These are phyloP conservation scores for Exophiala alcalophila DNA, from an alignment of 2,329 filamentous ascomycete genomes.

Conservation along the genomic window DNA sequence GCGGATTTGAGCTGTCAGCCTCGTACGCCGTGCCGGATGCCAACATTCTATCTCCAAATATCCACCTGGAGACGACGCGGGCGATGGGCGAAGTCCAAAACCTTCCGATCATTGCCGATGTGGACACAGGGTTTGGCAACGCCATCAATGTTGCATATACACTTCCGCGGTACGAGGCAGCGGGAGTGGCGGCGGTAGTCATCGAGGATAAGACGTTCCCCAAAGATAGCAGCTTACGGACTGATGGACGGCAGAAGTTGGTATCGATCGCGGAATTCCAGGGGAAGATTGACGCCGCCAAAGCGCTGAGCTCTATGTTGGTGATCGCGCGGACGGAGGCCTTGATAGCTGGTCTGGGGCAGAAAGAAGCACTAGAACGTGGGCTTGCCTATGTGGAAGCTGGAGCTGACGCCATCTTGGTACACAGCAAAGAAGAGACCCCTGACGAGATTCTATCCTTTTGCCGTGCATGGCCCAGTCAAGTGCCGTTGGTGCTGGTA, in stretches of 20 bases:
- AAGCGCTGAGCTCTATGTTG: conserved; percentile 8
- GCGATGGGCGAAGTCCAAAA: conserved; percentile 8
- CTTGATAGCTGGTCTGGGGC: conserved; percentile 14
- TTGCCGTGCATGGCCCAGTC: conserved; percentile 12
- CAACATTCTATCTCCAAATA: conserved; percentile 12
- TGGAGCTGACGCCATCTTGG: conserved; percentile 18
- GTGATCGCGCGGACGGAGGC: conserved; percentile 20
- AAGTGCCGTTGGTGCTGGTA: conserved; percentile 18
- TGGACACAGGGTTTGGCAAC: conserved; percentile 55
- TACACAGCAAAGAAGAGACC: conserved; percentile 19
- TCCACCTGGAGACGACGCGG: conserved; percentile 13
- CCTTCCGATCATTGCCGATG: conserved; percentile 51
- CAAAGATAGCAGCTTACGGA: too few species aligned
- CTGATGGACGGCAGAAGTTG: conserved; percentile 1
- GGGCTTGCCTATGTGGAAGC: conserved; percentile 13
- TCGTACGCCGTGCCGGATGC: conserved; percentile 20
- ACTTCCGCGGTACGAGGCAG: conserved; percentile 48
- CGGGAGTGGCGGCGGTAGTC: conserved; percentile 55
- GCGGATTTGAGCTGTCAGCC: conserved; percentile 21
- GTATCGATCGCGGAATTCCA: conserved; percentile 17
- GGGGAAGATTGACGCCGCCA: conserved; percentile 19
- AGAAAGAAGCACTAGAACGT: conserved; percentile 12
- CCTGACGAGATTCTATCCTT: conserved; percentile 20
- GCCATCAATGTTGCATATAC: conserved; percentile 48
- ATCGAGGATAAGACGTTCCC: conserved; percentile 47